Evolutionary conservation across 805 yeast genomes (phyloP).

Genomic region (Tetrapisispora fleetii): DNA sequence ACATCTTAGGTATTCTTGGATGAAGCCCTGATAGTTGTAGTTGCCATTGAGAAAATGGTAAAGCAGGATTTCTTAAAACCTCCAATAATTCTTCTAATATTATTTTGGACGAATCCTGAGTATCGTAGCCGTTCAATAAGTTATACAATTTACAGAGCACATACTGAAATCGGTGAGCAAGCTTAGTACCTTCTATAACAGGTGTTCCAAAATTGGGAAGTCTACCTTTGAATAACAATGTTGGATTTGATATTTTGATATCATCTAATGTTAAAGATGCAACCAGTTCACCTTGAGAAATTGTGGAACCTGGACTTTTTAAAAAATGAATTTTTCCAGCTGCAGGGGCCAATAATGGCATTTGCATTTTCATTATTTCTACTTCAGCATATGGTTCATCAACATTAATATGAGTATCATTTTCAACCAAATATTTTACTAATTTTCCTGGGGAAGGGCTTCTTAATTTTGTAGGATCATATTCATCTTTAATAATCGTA

Average conservation of each 20-base stretch:
- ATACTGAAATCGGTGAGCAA: slow-evolving; percentile 61
- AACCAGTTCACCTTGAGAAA: slow-evolving; percentile 91
- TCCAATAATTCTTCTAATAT: slow-evolving; percentile 65
- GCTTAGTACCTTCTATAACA: slow-evolving; percentile 69
- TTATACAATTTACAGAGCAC: slow-evolving; percentile 54
- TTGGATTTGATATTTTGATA: slow-evolving; percentile 94
- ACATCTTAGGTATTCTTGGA: slow-evolving; percentile 71
- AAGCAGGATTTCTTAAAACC: slow-evolving; percentile 66
- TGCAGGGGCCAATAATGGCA: slow-evolving; percentile 95
- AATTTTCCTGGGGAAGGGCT: slow-evolving; percentile 99
- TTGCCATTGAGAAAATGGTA: slow-evolving; percentile 92
- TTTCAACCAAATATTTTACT: slow-evolving; percentile 85
- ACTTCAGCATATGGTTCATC: slow-evolving; percentile 97
- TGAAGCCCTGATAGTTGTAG: slow-evolving; percentile 82
- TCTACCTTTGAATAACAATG: slow-evolving; percentile 88
- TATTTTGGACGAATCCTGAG: slow-evolving; percentile 84
- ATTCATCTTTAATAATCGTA: slow-evolving; percentile 85
- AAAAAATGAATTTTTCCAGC: slow-evolving; percentile 85
- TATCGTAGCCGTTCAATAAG: slow-evolving; percentile 85
- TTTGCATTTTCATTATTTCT: slow-evolving; percentile 99
- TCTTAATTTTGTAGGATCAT: slow-evolving; percentile 96
- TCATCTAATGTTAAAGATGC: slow-evolving; percentile 95
- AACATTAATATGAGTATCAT: slow-evolving; percentile 82
- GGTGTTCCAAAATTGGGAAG: slow-evolving; percentile 85
- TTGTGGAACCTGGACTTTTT: slow-evolving; percentile 95